These are phyloP conservation scores for Zelopaecilomyces penicillatus DNA, from an alignment of 2,329 filamentous ascomycete genomes.

Conservation along the genomic window DNA sequence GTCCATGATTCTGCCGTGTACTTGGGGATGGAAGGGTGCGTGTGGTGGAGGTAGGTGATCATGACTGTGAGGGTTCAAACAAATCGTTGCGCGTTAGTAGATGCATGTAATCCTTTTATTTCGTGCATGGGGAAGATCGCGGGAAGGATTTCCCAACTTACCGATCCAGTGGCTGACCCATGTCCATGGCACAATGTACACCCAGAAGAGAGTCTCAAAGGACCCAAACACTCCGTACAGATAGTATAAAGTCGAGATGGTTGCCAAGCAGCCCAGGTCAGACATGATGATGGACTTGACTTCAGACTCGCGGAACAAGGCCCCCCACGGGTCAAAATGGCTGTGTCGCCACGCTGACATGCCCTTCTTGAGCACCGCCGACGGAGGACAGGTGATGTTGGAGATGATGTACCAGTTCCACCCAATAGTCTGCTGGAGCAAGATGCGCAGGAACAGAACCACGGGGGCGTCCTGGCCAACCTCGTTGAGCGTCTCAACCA, in stretches of 20 bases:
- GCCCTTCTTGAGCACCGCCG: conserved; percentile 2
- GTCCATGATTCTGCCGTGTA: conserved; percentile 50
- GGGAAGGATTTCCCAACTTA: conserved; percentile 22
- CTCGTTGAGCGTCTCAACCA: neutral
- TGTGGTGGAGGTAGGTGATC: conserved; percentile 67
- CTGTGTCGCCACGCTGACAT: conserved; percentile 28
- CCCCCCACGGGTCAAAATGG: conserved; percentile 55
- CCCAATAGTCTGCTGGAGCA: neutral
- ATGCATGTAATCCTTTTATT: too few species aligned
- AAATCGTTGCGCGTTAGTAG: too few species aligned
- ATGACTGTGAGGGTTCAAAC: conserved; percentile 40
- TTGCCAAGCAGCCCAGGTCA: conserved; percentile 50
- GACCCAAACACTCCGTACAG: conserved; percentile 40
- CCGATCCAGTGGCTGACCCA: conserved; percentile 66
- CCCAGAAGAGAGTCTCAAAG: conserved; percentile 39
- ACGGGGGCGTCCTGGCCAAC: neutral
- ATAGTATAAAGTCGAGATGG: conserved; percentile 42
- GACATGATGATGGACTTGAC: conserved; percentile 47
- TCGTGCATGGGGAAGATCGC: neutral
- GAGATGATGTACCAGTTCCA: conserved; percentile 46
- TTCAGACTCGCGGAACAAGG: conserved; percentile 52
- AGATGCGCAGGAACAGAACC: neutral
- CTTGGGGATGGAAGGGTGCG: conserved; percentile 28
- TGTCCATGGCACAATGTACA: conserved; percentile 57
- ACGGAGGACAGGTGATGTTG: conserved; percentile 36